phyloP scores from a whole-genome alignment of 176 grass and related monocot species.

The Oropetium thomaeum region DNA sequence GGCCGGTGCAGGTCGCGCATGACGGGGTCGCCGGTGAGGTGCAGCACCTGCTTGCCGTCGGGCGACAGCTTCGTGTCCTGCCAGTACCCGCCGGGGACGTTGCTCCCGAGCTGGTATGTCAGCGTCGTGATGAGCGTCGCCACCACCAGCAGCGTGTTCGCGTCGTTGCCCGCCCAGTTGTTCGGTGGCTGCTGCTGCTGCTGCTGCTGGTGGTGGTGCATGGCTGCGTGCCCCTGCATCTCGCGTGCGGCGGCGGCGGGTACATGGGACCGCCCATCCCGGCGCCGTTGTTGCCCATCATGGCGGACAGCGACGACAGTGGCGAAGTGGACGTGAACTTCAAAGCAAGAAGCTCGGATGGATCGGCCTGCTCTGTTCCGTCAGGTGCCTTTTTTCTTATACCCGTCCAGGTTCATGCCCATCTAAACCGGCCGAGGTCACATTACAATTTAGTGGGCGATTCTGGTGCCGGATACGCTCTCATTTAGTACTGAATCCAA shows the following conservation, averaged over 20 bases:
- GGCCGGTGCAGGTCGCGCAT: slow-evolving; percentile 26
- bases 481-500: neutral
- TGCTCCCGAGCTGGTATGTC: slow-evolving; percentile 42
- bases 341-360: neutral
- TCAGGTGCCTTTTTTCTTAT: neutral
- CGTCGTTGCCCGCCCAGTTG: slow-evolving; percentile 18
- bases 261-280: neutral
- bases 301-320: neutral
- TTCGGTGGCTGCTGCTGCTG: neutral
- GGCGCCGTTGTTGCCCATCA: neutral
- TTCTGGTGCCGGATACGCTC: neutral
- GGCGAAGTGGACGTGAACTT: neutral
- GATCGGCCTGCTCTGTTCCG: neutral
- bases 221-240: no score
- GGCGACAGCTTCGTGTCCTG: slow-evolving; percentile 10
- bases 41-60: neutral
- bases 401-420: neutral
- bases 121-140: slow-evolving; percentile 45
- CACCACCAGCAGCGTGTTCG: slow-evolving; percentile 37
- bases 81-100: slow-evolving; percentile 36
- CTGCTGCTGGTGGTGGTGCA: neutral
- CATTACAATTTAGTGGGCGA: neutral
- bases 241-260: neutral
- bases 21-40: slow-evolving; percentile 34
- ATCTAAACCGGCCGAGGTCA: neutral